These are phyloP conservation scores for Lagerstroemia speciosa DNA, from an alignment of 345 rosid species.

Conservation along the genomic window DNA sequence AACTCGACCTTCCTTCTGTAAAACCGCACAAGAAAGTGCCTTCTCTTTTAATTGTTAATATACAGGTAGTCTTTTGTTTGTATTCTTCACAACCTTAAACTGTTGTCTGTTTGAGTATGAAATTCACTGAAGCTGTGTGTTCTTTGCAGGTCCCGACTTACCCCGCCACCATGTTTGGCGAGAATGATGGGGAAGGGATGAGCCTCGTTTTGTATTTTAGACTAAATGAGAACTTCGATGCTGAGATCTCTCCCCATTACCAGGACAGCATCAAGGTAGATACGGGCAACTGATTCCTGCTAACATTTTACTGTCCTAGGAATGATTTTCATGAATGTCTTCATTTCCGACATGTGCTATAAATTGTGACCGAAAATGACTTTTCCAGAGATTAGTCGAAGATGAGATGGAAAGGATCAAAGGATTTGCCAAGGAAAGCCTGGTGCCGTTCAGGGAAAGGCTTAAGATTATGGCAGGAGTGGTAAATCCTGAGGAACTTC, in stretches of 20 bases:
- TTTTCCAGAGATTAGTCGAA: constrained; percentile 46
- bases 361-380: background rate
- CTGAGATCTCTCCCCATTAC: constrained; percentile 50
- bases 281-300: background rate
- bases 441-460: constrained; percentile 69
- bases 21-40: constrained; percentile 39
- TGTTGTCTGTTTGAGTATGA: background rate
- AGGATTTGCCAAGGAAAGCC: constrained; percentile 53
- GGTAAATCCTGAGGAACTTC: constrained; percentile 71
- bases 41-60: constrained; percentile 51
- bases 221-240: constrained; percentile 42
- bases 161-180: constrained; percentile 56
- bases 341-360: background rate
- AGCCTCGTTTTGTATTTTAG: constrained; percentile 69
- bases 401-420: constrained; percentile 65
- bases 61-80: constrained; percentile 35
- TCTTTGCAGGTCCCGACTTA: constrained; percentile 54
- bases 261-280: constrained; percentile 63
- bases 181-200: constrained; percentile 74
- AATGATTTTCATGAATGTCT: background rate
- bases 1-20: constrained; percentile 55
- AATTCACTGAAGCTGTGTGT: background rate
- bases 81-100: background rate
- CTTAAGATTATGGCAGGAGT: constrained; percentile 63
- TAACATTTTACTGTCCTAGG: background rate